A percentile compares a stretch with the other conserved stretches of the same genome.
Evolutionary conservation across 495 filamentous ascomycete species (phyloP).

Genomic region (Hypoxylon perforatum): DNA sequence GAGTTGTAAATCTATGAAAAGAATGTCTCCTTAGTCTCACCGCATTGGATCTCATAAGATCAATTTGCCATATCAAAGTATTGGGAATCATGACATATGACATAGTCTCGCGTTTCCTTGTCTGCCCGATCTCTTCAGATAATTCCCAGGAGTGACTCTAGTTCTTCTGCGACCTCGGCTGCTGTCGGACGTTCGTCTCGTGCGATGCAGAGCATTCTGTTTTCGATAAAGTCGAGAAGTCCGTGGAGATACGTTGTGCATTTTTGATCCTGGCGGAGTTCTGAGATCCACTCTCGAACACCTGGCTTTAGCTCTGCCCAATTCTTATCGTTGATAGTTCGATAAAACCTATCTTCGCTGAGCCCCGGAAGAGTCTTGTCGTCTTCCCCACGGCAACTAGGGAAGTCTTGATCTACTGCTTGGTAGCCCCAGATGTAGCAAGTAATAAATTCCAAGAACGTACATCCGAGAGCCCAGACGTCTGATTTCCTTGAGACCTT

Average conservation of each 20-base stretch:
- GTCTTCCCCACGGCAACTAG: conserved; percentile 10
- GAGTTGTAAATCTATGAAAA: too few species aligned
- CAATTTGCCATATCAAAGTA: too few species aligned
- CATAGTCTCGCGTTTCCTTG: too few species aligned
- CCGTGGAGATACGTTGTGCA: conserved; percentile 10
- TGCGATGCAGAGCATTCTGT: conserved; percentile 11
- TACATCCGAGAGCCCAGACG: conserved; percentile 34
- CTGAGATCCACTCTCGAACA: conserved; percentile 10
- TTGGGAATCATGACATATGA: too few species aligned
- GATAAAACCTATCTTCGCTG: conserved; percentile 25
- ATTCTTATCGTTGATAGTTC: background rate
- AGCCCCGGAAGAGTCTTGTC: background rate
- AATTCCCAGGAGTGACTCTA: background rate
- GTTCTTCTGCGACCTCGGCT: background rate
- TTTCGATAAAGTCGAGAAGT: conserved; percentile 15
- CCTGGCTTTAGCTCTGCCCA: conserved; percentile 11
- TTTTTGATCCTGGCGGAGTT: conserved; percentile 1
- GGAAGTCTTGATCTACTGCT: conserved; percentile 21
- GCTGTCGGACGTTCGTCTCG: conserved; percentile 1
- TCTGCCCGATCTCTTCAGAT: too few species aligned
- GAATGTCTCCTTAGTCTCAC: too few species aligned
- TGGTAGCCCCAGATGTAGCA: conserved; percentile 10
- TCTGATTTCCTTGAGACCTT: conserved; percentile 30
- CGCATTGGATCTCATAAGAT: too few species aligned
- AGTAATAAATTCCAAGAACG: conserved; percentile 26